phyloP scores from a whole-genome alignment of 495 filamentous ascomycete species.

The Evernia prunastri region DNA sequence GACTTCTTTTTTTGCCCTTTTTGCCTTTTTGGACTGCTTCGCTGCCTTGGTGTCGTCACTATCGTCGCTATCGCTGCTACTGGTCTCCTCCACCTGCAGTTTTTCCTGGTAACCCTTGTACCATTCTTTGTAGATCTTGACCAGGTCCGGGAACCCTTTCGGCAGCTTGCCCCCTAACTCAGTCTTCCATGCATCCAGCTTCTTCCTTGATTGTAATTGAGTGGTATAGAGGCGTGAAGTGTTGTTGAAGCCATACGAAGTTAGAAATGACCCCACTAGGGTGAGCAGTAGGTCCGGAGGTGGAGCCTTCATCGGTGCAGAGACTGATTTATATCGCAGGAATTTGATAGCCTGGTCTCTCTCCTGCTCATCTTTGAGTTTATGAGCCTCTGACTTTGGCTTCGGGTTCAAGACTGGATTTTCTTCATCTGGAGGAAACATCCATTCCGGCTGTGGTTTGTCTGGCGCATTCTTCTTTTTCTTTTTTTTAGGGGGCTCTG shows the following conservation, averaged over 20 bases:
- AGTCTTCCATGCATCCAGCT: constrained; percentile 35
- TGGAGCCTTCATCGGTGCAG: constrained; percentile 26
- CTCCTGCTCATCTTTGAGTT: constrained; percentile 22
- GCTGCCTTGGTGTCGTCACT: constrained; percentile 21
- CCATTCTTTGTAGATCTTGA: constrained; percentile 48
- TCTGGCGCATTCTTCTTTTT: constrained; percentile 36
- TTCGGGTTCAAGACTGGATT: constrained; percentile 31
- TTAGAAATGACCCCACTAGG: constrained; percentile 60
- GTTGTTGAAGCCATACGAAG: constrained; percentile 54
- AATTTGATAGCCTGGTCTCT: constrained; percentile 25
- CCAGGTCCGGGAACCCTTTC: constrained; percentile 39
- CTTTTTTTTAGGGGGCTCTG: constrained; percentile 22
- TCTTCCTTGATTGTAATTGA: constrained; percentile 45
- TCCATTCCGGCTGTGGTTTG: constrained; percentile 29
- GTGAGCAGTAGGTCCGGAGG: constrained; percentile 55
- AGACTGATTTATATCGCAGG: constrained; percentile 23
- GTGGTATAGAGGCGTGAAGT: constrained; percentile 54
- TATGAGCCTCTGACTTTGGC: constrained; percentile 24
- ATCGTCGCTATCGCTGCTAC: constrained; percentile 38
- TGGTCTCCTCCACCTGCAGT: constrained; percentile 29
- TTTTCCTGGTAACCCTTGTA: constrained; percentile 33
- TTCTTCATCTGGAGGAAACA: constrained; percentile 30
- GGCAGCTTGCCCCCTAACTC: constrained; percentile 28
- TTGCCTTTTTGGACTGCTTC: constrained; percentile 20
- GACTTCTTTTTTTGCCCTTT: constrained; percentile 13